Evolutionary conservation across 257 asterid species (phyloP).

Genomic region (Ocimum tenuiflorum): DNA sequence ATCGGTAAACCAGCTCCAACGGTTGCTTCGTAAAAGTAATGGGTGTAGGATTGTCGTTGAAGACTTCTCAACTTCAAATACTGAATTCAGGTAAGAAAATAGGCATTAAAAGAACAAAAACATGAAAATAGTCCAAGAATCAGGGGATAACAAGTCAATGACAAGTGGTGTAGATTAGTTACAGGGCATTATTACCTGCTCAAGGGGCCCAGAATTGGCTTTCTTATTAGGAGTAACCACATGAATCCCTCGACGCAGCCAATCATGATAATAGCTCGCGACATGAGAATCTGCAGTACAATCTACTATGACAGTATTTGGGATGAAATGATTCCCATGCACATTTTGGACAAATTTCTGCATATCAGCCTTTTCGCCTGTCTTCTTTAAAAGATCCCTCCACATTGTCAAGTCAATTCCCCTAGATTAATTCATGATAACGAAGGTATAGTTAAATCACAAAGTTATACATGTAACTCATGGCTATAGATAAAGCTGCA

Average conservation of each 20-base stretch:
- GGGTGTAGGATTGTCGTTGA: slow-evolving; percentile 82
- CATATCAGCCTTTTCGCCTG: slow-evolving; percentile 68
- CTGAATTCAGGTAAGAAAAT: slow-evolving; percentile 30
- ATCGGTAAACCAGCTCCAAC: slow-evolving; percentile 98
- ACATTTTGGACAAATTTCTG: slow-evolving; percentile 78
- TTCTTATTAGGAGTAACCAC: slow-evolving; percentile 88
- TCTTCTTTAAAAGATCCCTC: slow-evolving; percentile 57
- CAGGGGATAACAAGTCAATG: neutral
- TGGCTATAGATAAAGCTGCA: neutral
- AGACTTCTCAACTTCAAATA: slow-evolving; percentile 85
- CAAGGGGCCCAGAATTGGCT: slow-evolving; percentile 97
- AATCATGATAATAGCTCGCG: slow-evolving; percentile 71
- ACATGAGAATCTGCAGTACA: slow-evolving; percentile 81
- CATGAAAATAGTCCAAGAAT: neutral
- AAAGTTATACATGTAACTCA: neutral
- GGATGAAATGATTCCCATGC: slow-evolving; percentile 82
- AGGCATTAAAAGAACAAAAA: neutral
- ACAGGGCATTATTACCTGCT: slow-evolving; percentile 44
- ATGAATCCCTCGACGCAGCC: slow-evolving; percentile 87
- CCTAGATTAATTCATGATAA: slow-evolving; percentile 30
- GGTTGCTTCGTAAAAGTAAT: slow-evolving; percentile 93
- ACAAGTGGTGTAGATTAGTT: neutral
- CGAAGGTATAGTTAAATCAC: neutral
- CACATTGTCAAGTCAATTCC: slow-evolving; percentile 78
- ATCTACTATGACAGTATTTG: slow-evolving; percentile 80